Percentiles rank a stretch among this genome's conserved stretches.
Conservation (phyloP, 164 flowering plant species). For the Tetrastigma voinierianum region DNA sequence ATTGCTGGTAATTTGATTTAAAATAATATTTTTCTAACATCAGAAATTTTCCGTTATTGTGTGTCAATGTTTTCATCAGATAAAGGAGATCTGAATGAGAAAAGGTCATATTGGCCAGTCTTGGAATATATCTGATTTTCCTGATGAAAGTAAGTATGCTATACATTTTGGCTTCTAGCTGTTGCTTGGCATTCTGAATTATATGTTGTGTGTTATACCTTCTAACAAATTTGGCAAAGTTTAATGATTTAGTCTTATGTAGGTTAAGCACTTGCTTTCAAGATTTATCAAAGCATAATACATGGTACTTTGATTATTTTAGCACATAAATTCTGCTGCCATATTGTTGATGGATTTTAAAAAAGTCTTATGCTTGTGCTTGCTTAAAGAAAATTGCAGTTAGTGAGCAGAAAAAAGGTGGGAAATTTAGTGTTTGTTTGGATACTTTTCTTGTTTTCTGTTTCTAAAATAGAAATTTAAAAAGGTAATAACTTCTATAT, state of each 20-base stretch:
- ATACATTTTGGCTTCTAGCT: neutral
- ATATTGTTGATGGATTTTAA: too few species aligned
- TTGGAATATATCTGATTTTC: constrained; percentile 58
- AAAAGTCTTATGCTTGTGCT: too few species aligned
- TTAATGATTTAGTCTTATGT: neutral
- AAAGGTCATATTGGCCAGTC: constrained; percentile 7
- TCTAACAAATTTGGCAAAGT: neutral
- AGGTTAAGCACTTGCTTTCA: neutral
- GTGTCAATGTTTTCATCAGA: constrained; percentile 28
- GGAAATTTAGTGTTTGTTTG: too few species aligned
- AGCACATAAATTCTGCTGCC: too few species aligned
- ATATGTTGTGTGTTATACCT: neutral
- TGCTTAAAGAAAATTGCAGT: too few species aligned
- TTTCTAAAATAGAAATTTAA: too few species aligned
- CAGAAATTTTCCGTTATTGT: neutral
- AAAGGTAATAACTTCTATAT: too few species aligned
- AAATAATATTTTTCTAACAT: neutral
- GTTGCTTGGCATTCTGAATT: neutral
- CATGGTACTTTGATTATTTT: neutral
- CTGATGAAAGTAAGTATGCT: constrained; percentile 57
- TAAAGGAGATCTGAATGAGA: constrained; percentile 20
- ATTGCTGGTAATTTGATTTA: neutral
- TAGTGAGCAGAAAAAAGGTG: too few species aligned
- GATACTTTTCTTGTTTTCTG: too few species aligned
- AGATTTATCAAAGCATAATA: neutral